These are phyloP conservation scores for Talaromyces sp. DNA, from an alignment of 2,329 filamentous ascomycete species.

Conservation along the genomic window DNA sequence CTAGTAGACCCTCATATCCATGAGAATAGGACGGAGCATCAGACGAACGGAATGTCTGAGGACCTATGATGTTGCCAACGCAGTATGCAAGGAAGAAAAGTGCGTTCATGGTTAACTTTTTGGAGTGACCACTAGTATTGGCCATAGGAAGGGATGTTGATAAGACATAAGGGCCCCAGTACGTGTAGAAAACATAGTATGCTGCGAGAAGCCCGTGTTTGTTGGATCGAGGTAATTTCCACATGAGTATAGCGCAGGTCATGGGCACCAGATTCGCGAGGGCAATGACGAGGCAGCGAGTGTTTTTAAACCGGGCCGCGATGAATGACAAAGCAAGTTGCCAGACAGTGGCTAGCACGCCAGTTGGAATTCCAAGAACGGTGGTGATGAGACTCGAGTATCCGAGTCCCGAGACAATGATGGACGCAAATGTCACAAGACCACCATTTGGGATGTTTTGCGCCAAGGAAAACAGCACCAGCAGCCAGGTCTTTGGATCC, in stretches of 20 bases:
- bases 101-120: slow-evolving; percentile 28
- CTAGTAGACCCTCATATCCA: slow-evolving; percentile 24
- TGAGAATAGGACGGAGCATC: slow-evolving; percentile 24
- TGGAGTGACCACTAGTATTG: slow-evolving; percentile 29
- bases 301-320: slow-evolving; percentile 20
- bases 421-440: slow-evolving; percentile 28
- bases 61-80: slow-evolving; percentile 26
- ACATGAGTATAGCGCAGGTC: slow-evolving; percentile 30
- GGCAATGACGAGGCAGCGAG: slow-evolving; percentile 27
- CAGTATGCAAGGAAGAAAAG: slow-evolving; percentile 28
- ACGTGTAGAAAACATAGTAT: slow-evolving; percentile 39
- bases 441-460: slow-evolving; percentile 31
- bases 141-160: slow-evolving; percentile 30
- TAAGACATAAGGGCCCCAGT: slow-evolving; percentile 34
- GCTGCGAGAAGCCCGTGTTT: slow-evolving; percentile 34
- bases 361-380: slow-evolving; percentile 28
- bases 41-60: slow-evolving; percentile 14
- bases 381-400: slow-evolving; percentile 25
- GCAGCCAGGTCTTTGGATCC: slow-evolving; percentile 32
- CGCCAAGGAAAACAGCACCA: slow-evolving; percentile 21
- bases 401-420: slow-evolving; percentile 28
- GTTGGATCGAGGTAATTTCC: slow-evolving; percentile 35
- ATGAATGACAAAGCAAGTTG: slow-evolving; percentile 23
- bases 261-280: slow-evolving; percentile 27
- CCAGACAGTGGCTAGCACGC: slow-evolving; percentile 28